Conservation (phyloP, 2,329 filamentous ascomycete species). For the Emydomyces testavorans region DNA sequence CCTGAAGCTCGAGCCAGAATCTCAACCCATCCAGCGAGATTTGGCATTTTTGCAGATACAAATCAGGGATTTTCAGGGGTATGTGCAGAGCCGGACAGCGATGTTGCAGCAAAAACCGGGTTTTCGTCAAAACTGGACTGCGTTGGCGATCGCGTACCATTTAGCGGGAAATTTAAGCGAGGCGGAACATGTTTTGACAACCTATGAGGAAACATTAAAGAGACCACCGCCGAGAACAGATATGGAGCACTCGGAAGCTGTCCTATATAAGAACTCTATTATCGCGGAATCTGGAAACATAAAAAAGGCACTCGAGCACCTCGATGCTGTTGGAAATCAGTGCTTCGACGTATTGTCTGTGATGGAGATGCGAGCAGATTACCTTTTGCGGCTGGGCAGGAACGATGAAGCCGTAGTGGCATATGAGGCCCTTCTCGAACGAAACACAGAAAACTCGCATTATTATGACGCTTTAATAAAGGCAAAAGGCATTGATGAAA, state of each 20-base stretch:
- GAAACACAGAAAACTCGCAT: conserved; percentile 74
- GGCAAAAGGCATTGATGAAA: conserved; percentile 51
- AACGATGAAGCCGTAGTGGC: conserved; percentile 71
- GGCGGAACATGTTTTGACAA: conserved; percentile 81
- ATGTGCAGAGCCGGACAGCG: conserved; percentile 73
- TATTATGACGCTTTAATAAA: conserved; percentile 74
- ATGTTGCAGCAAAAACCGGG: conserved; percentile 80
- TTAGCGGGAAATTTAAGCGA: conserved; percentile 72
- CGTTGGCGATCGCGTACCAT: conserved; percentile 87
- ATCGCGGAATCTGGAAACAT: conserved; percentile 83
- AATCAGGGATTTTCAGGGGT: conserved; percentile 90
- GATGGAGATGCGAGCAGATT: conserved; percentile 75
- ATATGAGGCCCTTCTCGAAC: conserved; percentile 67
- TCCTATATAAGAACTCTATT: conserved; percentile 88
- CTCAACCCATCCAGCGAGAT: conserved; percentile 84
- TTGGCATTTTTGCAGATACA: conserved; percentile 87
- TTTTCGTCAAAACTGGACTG: conserved; percentile 89
- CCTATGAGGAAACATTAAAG: conserved; percentile 89
- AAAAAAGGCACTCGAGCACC: conserved; percentile 71
- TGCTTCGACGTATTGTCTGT: conserved; percentile 75
- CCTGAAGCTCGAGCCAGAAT: conserved; percentile 84
- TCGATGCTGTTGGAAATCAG: conserved; percentile 64
- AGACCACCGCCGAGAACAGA: conserved; percentile 63
- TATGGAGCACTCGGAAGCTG: conserved; percentile 84
- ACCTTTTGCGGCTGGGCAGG: conserved; percentile 63